Conservation (phyloP, 805 yeast species). For the Kazachstania taianensis region DNA sequence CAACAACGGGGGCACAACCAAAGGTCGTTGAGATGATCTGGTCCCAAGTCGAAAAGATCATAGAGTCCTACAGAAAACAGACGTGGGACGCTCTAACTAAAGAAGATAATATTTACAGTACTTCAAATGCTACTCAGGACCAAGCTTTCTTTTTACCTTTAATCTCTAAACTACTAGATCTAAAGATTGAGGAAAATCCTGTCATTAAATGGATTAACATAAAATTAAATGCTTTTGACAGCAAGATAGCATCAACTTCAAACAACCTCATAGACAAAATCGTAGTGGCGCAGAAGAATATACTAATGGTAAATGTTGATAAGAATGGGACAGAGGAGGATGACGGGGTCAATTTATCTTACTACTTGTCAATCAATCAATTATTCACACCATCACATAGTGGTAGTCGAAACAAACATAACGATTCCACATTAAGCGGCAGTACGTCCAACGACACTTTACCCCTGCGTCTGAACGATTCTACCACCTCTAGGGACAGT, state of each 20-base stretch:
- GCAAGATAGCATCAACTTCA: constrained; percentile 34
- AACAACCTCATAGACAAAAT: constrained; percentile 34
- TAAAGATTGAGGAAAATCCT: constrained; percentile 58
- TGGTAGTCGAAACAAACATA: too few relatives aligned
- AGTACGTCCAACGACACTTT: constrained; percentile 4
- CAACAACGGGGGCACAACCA: constrained; percentile 6
- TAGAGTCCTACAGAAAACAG: constrained; percentile 43
- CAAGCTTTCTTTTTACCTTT: constrained; percentile 31
- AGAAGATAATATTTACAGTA: background rate
- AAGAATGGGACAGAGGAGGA: constrained; percentile 11
- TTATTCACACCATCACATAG: constrained; percentile 5
- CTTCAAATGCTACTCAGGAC: too few relatives aligned
- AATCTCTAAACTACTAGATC: constrained; percentile 47
- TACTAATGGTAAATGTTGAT: constrained; percentile 20
- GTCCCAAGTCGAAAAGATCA: constrained; percentile 43
- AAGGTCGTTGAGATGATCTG: constrained; percentile 42
- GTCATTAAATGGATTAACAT: constrained; percentile 50
- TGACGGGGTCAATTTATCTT: constrained; percentile 28
- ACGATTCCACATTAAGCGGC: background rate
- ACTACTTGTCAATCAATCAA: constrained; percentile 22
- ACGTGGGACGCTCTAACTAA: constrained; percentile 39
- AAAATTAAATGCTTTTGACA: constrained; percentile 35
- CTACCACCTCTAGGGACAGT: background rate
- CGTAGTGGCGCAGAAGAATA: constrained; percentile 31
- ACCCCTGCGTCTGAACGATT: constrained; percentile 4